Evolutionary conservation across 2,329 filamentous ascomycete genomes (phyloP).

Genomic region (Penicillium crustosum): DNA sequence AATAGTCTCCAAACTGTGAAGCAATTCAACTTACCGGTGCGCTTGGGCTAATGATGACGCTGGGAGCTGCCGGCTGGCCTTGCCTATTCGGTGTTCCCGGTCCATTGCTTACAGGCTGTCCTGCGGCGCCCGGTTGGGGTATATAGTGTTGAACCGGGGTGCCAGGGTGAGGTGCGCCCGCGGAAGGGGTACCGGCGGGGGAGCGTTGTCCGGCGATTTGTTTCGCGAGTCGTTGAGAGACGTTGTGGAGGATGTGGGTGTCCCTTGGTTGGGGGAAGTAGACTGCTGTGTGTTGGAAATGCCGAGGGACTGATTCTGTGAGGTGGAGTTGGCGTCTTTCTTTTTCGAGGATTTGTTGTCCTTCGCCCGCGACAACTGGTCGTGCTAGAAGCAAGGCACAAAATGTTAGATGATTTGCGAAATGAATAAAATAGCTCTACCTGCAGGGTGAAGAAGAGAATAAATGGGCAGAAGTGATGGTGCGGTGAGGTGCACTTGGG

Average conservation of each 20-base stretch:
- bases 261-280: conserved; percentile 62
- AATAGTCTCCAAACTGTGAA: not conserved
- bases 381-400: conserved; percentile 50
- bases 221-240: conserved; percentile 81
- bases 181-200: conserved; percentile 29
- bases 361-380: conserved; percentile 90
- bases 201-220: conserved; percentile 60
- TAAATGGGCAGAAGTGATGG: conserved; percentile 26
- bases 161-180: conserved; percentile 31
- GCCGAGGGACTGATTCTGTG: conserved; percentile 63
- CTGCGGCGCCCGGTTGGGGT: conserved; percentile 35
- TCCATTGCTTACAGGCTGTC: conserved; percentile 50
- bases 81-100: conserved; percentile 63
- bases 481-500: conserved; percentile 22
- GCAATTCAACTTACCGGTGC: conserved; percentile 67
- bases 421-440: conserved; percentile 7
- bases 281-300: conserved; percentile 55
- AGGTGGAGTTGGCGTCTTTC: conserved; percentile 68
- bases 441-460: conserved; percentile 26
- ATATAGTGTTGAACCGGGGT: conserved; percentile 41
- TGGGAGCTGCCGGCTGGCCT: conserved; percentile 68
- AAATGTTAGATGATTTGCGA: conserved; percentile 10
- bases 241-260: conserved; percentile 85
- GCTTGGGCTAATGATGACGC: conserved; percentile 92
- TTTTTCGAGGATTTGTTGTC: conserved; percentile 77